These are phyloP conservation scores for Cutaneotrichosporon arboriforme DNA, from an alignment of 1,284 basidiomycete species.

Conservation along the genomic window DNA sequence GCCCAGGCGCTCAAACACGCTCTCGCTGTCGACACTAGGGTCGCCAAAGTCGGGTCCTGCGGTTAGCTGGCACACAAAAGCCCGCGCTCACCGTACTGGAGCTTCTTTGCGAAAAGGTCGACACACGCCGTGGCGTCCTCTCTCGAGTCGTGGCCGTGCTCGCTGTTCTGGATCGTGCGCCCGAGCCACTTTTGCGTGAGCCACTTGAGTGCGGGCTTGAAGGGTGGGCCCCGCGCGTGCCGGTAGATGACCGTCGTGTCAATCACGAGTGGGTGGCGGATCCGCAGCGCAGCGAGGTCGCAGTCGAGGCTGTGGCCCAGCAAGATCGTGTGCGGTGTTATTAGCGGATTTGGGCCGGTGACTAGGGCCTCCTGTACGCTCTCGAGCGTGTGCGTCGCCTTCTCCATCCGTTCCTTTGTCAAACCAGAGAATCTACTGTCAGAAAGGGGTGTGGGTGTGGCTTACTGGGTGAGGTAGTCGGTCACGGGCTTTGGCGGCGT, in stretches of 20 bases:
- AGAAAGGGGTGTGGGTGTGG: constrained; percentile 1
- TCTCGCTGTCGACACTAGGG: constrained; percentile 69
- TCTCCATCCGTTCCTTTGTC: constrained; percentile 62
- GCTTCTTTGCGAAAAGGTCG: constrained; percentile 72
- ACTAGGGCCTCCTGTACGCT: constrained; percentile 69
- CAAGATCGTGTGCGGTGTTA: constrained; percentile 67
- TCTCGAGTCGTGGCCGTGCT: constrained; percentile 81
- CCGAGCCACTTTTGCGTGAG: constrained; percentile 83
- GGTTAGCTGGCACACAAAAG: not conserved
- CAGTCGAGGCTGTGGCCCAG: constrained; percentile 92
- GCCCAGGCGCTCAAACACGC: constrained; percentile 74
- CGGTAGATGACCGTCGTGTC: constrained; percentile 84
- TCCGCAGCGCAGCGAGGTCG: constrained; percentile 74
- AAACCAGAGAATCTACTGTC: constrained; percentile 76
- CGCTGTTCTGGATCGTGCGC: constrained; percentile 68
- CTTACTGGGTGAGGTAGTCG: constrained; percentile 80
- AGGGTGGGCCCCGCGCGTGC: constrained; percentile 79
- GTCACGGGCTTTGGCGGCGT: constrained; percentile 72
- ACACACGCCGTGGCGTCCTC: constrained; percentile 84
- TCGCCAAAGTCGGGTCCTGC: constrained; percentile 73
- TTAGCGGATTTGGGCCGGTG: constrained; percentile 49
- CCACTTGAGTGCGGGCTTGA: constrained; percentile 89
- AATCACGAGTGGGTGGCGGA: constrained; percentile 75
- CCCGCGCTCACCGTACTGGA: constrained; percentile 57
- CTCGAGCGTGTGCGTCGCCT: constrained; percentile 66